Percentiles rank a stretch among this genome's conserved stretches.
These are phyloP conservation scores for Leishmania tarentolae DNA, from an alignment of 208 protist genomes.

Conservation along the genomic window DNA sequence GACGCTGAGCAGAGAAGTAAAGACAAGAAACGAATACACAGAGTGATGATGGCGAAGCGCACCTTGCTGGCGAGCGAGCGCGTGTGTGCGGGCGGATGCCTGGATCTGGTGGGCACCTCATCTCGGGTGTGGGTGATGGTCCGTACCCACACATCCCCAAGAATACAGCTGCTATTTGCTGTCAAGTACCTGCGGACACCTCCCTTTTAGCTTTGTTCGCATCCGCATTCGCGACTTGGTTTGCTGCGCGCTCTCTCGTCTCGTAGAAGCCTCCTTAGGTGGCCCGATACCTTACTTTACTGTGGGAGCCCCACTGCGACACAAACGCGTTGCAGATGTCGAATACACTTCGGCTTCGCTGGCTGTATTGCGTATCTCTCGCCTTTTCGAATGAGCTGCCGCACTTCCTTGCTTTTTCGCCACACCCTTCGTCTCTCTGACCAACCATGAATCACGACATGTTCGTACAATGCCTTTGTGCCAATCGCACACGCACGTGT, in stretches of 20 bases:
- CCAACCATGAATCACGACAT: not conserved
- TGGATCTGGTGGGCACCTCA: not conserved
- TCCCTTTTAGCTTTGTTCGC: not conserved
- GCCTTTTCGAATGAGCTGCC: not conserved
- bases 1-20: not conserved
- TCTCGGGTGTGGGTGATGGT: not conserved
- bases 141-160: not conserved
- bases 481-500: not conserved
- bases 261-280: not conserved
- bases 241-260: not conserved
- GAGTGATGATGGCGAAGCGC: too few relatives aligned
- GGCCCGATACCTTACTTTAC: not conserved
- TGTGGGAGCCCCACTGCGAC: not conserved
- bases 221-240: not conserved
- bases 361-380: not conserved
- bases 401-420: constrained; percentile 12
- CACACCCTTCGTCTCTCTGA: not conserved
- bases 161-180: not conserved
- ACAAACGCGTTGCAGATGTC: not conserved
- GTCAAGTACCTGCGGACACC: not conserved
- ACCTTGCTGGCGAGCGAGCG: not conserved
- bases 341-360: not conserved
- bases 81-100: not conserved
- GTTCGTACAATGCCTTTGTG: not conserved
- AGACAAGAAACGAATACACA: not conserved